Base-by-base conservation (phyloP, 208 protist species). In the Perkinsela sp. region DNA sequence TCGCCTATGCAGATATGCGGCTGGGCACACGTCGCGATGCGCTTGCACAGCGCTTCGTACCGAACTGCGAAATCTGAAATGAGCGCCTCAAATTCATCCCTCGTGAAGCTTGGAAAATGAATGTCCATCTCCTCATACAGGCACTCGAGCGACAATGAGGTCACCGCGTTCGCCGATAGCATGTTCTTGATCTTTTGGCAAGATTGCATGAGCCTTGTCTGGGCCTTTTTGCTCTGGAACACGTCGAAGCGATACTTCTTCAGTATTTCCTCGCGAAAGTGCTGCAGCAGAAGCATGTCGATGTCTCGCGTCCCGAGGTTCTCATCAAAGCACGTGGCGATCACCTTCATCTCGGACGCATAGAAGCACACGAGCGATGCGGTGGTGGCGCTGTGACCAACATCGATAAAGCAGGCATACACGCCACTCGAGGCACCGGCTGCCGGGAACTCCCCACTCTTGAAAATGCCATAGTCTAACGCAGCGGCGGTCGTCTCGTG, bases 401-500 rank as follows among this genome's bases (percentile, higher is more conserved):
- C 80, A 76, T 93, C 86, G 28, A 90, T 69, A 70, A 94, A 86
- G 66, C 76, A 80, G 31, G 93, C 81, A 2, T 88, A 71, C 70
- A 87, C 76, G 31, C 75, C 81, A 70, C 90, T 77, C 70, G 76
- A 79, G 40, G 1, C 73, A 65, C 66, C 72, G 22, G 22, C 22
- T 73, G 89, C 87, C 68, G 83, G 83, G 67, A 91, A 81, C 28
- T 77, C 76, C 66, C 69, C 70, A 30, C 77, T 79, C 32, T 85
- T 85, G 75, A 90, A 92, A 66, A 93, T 91, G 68, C 85, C 86
- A 76, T 92, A 94, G 75, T 92, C 82, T 66, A 94, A 74, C 2
- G 84, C 83, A 0, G 82, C 76, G 22, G 89, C 89, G 32, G 87
- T 90, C 22, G 82, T 82, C 57, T 94, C 87, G 74, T 90, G 90